A percentile compares a stretch with the other conserved stretches of the same genome.
These are phyloP conservation scores for Oryza coarctata DNA, from an alignment of 176 grass and related monocot genomes.

Conservation along the genomic window DNA sequence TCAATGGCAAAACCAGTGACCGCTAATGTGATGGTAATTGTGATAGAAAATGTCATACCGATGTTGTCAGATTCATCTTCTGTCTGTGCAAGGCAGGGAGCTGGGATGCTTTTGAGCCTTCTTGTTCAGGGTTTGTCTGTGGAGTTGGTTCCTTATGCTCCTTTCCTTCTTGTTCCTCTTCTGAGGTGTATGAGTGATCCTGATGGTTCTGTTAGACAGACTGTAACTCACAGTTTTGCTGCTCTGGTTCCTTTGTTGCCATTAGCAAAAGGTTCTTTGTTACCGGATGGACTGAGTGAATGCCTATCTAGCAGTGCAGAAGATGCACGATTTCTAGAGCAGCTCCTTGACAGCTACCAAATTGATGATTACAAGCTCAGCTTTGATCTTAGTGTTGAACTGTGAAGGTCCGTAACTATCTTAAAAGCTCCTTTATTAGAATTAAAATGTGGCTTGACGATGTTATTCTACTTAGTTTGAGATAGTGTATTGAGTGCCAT, in stretches of 20 bases:
- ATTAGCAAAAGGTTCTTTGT: constrained; percentile 66
- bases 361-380: constrained; percentile 96
- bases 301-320: constrained; percentile 79
- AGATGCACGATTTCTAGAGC: constrained; percentile 89
- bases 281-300: constrained; percentile 73
- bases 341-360: constrained; percentile 96
- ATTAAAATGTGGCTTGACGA: constrained; percentile 5
- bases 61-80: constrained; percentile 92
- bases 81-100: constrained; percentile 90
- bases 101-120: constrained; percentile 94
- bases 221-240: constrained; percentile 97
- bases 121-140: constrained; percentile 92
- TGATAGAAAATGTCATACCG: constrained; percentile 88
- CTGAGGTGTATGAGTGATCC: constrained; percentile 94
- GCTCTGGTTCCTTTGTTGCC: constrained; percentile 93
- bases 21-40: constrained; percentile 73
- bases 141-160: constrained; percentile 89
- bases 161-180: constrained; percentile 95
- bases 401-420: constrained; percentile 66
- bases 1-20: constrained; percentile 95
- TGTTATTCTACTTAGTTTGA: not conserved
- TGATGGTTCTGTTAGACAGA: constrained; percentile 89
- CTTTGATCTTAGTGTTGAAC: constrained; percentile 78
- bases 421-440: constrained; percentile 11
- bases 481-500: not conserved